These are phyloP conservation scores for Ophiostoma himal-ulmi DNA, from an alignment of 2,329 filamentous ascomycete species.

Conservation along the genomic window DNA sequence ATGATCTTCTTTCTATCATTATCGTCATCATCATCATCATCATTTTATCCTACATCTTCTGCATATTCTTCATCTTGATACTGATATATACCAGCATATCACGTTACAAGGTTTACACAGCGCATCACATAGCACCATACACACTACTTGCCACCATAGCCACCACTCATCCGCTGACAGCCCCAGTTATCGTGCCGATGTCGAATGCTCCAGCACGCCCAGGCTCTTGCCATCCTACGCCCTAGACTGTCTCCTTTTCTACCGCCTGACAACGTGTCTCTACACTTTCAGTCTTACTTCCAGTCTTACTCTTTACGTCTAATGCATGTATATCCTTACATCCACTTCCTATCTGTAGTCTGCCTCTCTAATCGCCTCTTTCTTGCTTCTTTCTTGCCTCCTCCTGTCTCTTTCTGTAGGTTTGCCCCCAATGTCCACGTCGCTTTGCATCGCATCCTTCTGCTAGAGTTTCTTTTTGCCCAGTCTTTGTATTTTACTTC, in stretches of 20 bases:
- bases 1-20: neutral
- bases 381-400: slow-evolving; percentile 4
- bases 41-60: neutral
- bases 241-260: neutral
- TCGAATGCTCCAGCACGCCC: neutral
- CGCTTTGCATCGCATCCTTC: neutral
- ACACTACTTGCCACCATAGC: neutral
- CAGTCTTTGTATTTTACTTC: neutral
- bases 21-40: neutral
- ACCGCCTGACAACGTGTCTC: no score
- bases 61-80: neutral
- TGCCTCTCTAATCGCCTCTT: neutral
- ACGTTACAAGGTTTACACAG: neutral
- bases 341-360: neutral
- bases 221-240: neutral
- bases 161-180: neutral
- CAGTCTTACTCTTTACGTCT: neutral
- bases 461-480: no score
- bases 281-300: neutral
- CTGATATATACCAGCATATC: neutral
- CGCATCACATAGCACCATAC: neutral
- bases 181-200: slow-evolving; percentile 2
- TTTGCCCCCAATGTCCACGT: slow-evolving; percentile 3
- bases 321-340: neutral
- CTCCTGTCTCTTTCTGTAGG: neutral